Conservation (phyloP, 345 rosid species). For the Gossypium sturtianum region DNA sequence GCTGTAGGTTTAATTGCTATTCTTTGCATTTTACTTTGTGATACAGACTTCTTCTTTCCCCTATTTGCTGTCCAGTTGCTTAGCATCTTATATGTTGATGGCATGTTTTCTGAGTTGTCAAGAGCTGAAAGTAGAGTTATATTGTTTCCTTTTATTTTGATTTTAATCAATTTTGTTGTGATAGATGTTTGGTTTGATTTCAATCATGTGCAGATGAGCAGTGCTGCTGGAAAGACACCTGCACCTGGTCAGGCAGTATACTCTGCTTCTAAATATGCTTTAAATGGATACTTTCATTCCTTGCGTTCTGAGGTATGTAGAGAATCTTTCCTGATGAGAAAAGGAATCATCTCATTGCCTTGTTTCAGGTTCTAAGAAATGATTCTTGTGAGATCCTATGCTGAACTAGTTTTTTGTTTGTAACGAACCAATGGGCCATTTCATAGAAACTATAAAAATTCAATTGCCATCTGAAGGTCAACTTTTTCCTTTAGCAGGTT, state of each 20-base stretch:
- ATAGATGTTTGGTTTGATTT: not conserved
- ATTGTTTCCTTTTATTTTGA: not conserved
- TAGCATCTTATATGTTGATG: not conserved
- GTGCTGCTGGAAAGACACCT: conserved; percentile 96
- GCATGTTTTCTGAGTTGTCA: not conserved
- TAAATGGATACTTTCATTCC: conserved; percentile 86
- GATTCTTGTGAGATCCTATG: not conserved
- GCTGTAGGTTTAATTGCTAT: not conserved
- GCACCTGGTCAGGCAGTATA: conserved; percentile 93
- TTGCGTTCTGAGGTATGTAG: conserved; percentile 86
- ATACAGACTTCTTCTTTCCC: not conserved
- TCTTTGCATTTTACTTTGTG: not conserved
- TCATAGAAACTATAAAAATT: not conserved
- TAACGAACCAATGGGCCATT: not conserved
- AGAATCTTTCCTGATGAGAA: not conserved
- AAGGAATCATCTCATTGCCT: not conserved
- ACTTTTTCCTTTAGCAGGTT: too few relatives aligned
- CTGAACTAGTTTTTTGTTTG: not conserved
- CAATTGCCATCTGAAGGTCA: too few relatives aligned
- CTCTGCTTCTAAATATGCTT: conserved; percentile 87
- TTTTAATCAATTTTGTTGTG: not conserved
- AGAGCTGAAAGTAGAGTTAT: conserved; percentile 4
- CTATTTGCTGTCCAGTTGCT: not conserved
- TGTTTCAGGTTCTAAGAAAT: not conserved
- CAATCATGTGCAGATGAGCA: conserved; percentile 62